phyloP scores from a whole-genome alignment of 257 asterid species.

The Nyctanthes arbortristis region DNA sequence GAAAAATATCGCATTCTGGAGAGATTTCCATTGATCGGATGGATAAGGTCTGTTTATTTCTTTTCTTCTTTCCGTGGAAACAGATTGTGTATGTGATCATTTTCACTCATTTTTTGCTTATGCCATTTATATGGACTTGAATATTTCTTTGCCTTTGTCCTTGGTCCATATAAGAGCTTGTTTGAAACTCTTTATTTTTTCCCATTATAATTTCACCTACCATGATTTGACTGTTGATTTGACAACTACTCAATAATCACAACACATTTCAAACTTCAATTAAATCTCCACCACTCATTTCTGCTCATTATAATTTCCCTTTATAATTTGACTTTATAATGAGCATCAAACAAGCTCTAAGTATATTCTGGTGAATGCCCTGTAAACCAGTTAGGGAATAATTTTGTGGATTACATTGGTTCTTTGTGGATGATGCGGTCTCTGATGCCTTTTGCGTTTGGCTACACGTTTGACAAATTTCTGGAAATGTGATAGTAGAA shows the following conservation, averaged over 20 bases:
- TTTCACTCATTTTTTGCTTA: not conserved
- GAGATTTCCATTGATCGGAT: constrained; percentile 46
- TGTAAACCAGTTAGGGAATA: not conserved
- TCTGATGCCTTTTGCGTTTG: not conserved
- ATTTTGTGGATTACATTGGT: not conserved
- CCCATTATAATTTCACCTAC: no score
- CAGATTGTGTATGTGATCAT: constrained; percentile 6
- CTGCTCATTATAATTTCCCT: no score
- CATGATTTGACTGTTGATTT: no score
- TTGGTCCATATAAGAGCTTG: no score
- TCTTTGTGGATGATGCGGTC: not conserved
- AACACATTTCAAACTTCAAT: no score
- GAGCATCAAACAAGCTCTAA: constrained; percentile 55
- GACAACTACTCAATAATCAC: no score
- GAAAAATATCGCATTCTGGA: constrained; percentile 46
- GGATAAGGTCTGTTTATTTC: constrained; percentile 49
- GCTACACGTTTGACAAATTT: not conserved
- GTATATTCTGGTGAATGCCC: constrained; percentile 15
- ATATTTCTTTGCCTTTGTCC: no score
- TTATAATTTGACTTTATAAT: no score
- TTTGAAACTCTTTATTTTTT: no score
- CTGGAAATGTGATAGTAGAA: not conserved
- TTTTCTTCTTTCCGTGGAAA: not conserved
- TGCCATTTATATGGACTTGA: not conserved
- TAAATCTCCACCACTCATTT: no score